A percentile compares a stretch with the other conserved stretches of the same genome.
These are phyloP conservation scores for Globisporangium barbulae DNA, from an alignment of 352 stramenopile genomes.

Conservation along the genomic window DNA sequence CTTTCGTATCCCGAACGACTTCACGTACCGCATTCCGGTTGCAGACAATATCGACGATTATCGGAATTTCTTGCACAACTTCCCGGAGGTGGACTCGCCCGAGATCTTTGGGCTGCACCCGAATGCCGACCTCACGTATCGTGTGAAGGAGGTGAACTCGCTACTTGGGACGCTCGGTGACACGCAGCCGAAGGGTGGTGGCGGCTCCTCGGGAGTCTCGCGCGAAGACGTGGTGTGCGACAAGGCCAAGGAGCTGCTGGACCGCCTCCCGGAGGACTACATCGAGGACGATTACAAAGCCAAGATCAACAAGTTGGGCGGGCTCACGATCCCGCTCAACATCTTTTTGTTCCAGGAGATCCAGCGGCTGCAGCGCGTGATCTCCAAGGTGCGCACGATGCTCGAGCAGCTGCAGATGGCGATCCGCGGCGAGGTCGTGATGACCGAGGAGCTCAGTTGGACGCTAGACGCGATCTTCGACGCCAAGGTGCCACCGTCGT, in stretches of 20 bases:
- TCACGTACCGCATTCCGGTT: slow-evolving; percentile 94
- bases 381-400: slow-evolving; percentile 95
- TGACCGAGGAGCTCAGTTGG: slow-evolving; percentile 95
- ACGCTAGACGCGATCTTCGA: slow-evolving; percentile 96
- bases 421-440: slow-evolving; percentile 97
- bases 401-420: slow-evolving; percentile 95
- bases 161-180: slow-evolving; percentile 94
- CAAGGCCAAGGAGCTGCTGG: slow-evolving; percentile 94
- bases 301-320: slow-evolving; percentile 96
- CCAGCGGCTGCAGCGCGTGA: slow-evolving; percentile 94
- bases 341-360: slow-evolving; percentile 99
- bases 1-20: slow-evolving; percentile 96
- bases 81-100: slow-evolving; percentile 97
- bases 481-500: slow-evolving; percentile 93
- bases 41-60: slow-evolving; percentile 94
- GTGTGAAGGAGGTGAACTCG: slow-evolving; percentile 95
- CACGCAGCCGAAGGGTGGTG: slow-evolving; percentile 95
- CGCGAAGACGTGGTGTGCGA: slow-evolving; percentile 96
- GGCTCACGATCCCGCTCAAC: slow-evolving; percentile 95
- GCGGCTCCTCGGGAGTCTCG: slow-evolving; percentile 83
- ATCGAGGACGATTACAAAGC: slow-evolving; percentile 97
- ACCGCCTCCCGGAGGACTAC: slow-evolving; percentile 95
- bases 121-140: slow-evolving; percentile 98
- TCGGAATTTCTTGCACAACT: slow-evolving; percentile 92
- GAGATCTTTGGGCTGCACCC: slow-evolving; percentile 99